Evolutionary conservation across 352 stramenopile species (phyloP), one percentile per base, ranked within the genome.

Genomic region (Phytophthora constricta): DNA sequence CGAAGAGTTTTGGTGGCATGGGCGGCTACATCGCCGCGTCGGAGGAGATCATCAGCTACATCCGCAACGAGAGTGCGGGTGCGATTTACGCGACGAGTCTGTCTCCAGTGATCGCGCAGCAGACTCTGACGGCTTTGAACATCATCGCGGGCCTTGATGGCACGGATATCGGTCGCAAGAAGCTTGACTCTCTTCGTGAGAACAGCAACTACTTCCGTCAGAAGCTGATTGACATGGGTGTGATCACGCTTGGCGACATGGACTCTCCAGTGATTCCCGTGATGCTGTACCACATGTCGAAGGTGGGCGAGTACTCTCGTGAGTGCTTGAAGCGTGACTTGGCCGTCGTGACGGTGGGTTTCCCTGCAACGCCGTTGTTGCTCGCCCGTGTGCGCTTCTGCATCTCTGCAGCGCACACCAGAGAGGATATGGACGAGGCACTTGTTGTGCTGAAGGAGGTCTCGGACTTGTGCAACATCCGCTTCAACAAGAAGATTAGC

Each of bases 171-270:
- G 98, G 97, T 11, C 81, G 82, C 50, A 82, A 90, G 59, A 99
- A 99, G 79, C 84, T 99, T 13, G 73, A 46, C 20, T 82, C 86
- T 1, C 77, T 99, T n/a, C 85, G 93, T 42, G 95, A 99, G 26
- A 99, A 99, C 82, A 95, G 92, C 74, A 99, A 99, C 81, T 99
- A 99, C 75, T 98, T 99, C 42, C 87, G 97, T 42, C 93, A 98
- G 78, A 85, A 93, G 33, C 77, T 99, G 26, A 92, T 95, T 13
- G 84, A 98, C 42, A 97, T 99, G 87, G 97, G 97, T 10, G 91
- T 76, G 62, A 94, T 92, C 26, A 92, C 93, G 25, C 72, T 97
- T 0, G 98, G 97, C 26, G 85, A 99, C 68, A 98, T 98, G 53
- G 97, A 99, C 75, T 98, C 93, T 42, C 97, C 98, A 19, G 96